phyloP scores from a whole-genome alignment of 1,139 yeast species.

The Candida sp. region DNA sequence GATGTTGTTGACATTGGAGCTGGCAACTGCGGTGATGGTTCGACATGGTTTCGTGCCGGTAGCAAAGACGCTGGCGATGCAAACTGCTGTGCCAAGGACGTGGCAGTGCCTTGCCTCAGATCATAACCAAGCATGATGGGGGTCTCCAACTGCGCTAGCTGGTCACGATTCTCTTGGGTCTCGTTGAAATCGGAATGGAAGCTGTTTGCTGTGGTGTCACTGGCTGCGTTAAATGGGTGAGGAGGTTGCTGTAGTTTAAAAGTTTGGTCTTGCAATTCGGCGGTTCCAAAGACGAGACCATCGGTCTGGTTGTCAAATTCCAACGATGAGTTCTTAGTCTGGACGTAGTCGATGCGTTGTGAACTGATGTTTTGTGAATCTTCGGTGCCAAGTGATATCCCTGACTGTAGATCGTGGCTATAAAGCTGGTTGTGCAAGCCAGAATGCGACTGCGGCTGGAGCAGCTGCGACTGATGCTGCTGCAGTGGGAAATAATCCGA shows the following conservation, averaged over 20 bases:
- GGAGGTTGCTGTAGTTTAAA: slow-evolving; percentile 32
- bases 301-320: slow-evolving; percentile 7
- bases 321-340: slow-evolving; percentile 3
- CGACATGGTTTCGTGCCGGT: slow-evolving; percentile 20
- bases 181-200: not conserved
- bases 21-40: slow-evolving; percentile 40
- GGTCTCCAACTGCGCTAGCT: slow-evolving; percentile 10
- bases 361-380: slow-evolving; percentile 5
- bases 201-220: slow-evolving; percentile 8
- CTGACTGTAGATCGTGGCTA: slow-evolving; percentile 5
- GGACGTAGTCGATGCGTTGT: slow-evolving; percentile 11
- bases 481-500: not conserved
- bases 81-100: slow-evolving; percentile 15
- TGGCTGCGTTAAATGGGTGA: not conserved
- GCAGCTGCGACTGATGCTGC: not conserved
- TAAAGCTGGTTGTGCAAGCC: not conserved
- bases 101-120: slow-evolving; percentile 6
- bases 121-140: slow-evolving; percentile 5
- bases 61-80: slow-evolving; percentile 27
- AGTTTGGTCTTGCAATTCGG: slow-evolving; percentile 13
- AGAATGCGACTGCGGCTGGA: not conserved
- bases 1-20: slow-evolving; percentile 30
- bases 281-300: slow-evolving; percentile 12
- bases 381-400: slow-evolving; percentile 8
- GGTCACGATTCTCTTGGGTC: slow-evolving; percentile 8